phyloP scores from a whole-genome alignment of 1,284 basidiomycete genomes.

The Ceratobasidium theobromae region DNA sequence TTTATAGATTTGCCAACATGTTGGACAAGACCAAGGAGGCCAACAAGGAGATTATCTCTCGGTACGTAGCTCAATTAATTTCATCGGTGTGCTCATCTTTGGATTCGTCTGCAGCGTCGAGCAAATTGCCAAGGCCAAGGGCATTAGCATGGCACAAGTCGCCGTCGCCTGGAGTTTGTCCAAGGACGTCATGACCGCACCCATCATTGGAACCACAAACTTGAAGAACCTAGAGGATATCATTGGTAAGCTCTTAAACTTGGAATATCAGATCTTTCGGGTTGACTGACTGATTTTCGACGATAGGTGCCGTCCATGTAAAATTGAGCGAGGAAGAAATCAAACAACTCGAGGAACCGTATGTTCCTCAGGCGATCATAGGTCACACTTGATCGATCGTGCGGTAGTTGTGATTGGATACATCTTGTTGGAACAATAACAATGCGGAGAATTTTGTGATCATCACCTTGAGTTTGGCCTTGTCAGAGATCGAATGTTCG shows the following conservation, averaged over 20 bases:
- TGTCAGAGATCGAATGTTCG: too few species aligned
- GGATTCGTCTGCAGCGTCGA: slow-evolving; percentile 31
- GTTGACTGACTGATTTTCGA: background rate
- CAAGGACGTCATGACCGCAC: slow-evolving; percentile 30
- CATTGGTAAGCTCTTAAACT: background rate
- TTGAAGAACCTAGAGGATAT: background rate
- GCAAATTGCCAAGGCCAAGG: slow-evolving; percentile 35
- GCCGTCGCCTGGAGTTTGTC: slow-evolving; percentile 14
- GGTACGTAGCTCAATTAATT: background rate
- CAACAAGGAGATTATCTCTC: background rate
- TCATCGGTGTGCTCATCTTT: background rate
- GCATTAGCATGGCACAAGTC: slow-evolving; percentile 36
- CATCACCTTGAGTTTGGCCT: too few species aligned
- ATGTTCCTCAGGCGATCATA: background rate
- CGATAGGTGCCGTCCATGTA: background rate
- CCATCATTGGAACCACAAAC: slow-evolving; percentile 28
- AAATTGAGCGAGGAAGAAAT: background rate
- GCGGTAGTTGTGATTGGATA: background rate
- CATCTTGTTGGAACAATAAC: background rate
- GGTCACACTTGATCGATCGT: background rate
- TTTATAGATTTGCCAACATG: background rate
- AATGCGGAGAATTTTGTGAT: background rate
- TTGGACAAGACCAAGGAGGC: background rate
- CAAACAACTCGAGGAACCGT: background rate
- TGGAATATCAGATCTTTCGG: background rate